Evolutionary conservation across 2,329 filamentous ascomycete genomes (phyloP).

Genomic region (Lasiodiplodia citricola): DNA sequence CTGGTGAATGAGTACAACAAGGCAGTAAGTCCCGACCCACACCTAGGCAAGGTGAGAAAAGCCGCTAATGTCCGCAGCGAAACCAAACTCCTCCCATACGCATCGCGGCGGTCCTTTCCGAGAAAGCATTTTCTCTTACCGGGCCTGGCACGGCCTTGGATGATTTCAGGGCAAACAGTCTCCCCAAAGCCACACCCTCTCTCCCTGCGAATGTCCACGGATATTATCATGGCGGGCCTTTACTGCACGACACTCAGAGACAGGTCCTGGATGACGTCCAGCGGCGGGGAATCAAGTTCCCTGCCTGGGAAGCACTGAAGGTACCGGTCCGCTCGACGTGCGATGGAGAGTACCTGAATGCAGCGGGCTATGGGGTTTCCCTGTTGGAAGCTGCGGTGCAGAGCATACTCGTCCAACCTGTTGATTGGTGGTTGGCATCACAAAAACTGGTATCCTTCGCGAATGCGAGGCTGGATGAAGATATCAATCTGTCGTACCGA

Average conservation of each 20-base stretch:
- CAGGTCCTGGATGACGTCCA: background rate
- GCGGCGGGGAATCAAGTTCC: background rate
- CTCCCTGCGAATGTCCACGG: slow-evolving; percentile 5
- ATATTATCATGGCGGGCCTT: background rate
- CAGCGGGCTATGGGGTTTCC: background rate
- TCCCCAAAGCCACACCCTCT: background rate
- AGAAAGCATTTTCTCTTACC: background rate
- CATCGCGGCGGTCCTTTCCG: background rate
- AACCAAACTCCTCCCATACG: background rate
- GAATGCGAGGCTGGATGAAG: background rate
- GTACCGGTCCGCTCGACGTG: background rate
- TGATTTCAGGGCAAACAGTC: background rate
- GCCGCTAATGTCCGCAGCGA: background rate
- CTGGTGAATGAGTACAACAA: background rate
- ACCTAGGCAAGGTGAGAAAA: too few relatives aligned
- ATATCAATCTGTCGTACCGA: background rate
- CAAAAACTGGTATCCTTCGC: background rate
- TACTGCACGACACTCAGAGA: background rate
- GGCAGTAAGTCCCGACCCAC: background rate
- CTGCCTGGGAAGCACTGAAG: background rate
- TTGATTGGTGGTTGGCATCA: background rate
- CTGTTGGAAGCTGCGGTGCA: background rate
- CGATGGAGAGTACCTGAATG: background rate
- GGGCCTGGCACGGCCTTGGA: background rate
- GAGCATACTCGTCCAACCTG: background rate